Evolutionary conservation across 495 filamentous ascomycete genomes (phyloP).

Genomic region (Hyphodiscus hymeniophilus): DNA sequence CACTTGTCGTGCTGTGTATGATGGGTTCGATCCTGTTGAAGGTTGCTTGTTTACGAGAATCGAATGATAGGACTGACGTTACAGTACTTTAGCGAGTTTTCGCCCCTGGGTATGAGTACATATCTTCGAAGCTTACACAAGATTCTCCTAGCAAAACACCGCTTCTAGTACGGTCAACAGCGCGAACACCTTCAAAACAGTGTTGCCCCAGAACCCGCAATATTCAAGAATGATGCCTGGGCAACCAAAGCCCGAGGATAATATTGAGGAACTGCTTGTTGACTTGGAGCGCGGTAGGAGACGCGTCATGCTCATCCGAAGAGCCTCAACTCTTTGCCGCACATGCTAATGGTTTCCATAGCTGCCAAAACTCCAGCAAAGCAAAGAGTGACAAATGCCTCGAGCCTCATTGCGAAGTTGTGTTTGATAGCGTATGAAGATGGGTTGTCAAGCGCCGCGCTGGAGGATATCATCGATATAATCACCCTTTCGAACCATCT

Average conservation of each 20-base stretch:
- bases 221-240: not conserved
- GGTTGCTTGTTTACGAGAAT: not conserved
- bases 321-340: not conserved
- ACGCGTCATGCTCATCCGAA: slow-evolving; percentile 5
- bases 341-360: slow-evolving; percentile 17
- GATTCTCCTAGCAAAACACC: not conserved
- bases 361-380: slow-evolving; percentile 42
- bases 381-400: slow-evolving; percentile 34
- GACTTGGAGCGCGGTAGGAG: slow-evolving; percentile 10
- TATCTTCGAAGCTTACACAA: slow-evolving; percentile 9
- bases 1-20: not conserved
- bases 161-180: no score
- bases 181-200: not conserved
- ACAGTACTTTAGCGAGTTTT: not conserved
- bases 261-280: slow-evolving; percentile 1
- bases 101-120: not conserved
- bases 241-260: slow-evolving; percentile 1
- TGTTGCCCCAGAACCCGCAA: not conserved
- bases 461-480: slow-evolving; percentile 58
- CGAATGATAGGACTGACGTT: not conserved
- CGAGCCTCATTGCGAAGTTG: slow-evolving; percentile 38
- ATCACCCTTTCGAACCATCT: slow-evolving; percentile 58
- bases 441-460: slow-evolving; percentile 52
- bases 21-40: not conserved
- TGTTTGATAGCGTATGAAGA: slow-evolving; percentile 49